Percentiles rank a stretch among this genome's conserved stretches.
Conservation (phyloP, 805 yeast genomes). For the Kuraishia ogatae region DNA sequence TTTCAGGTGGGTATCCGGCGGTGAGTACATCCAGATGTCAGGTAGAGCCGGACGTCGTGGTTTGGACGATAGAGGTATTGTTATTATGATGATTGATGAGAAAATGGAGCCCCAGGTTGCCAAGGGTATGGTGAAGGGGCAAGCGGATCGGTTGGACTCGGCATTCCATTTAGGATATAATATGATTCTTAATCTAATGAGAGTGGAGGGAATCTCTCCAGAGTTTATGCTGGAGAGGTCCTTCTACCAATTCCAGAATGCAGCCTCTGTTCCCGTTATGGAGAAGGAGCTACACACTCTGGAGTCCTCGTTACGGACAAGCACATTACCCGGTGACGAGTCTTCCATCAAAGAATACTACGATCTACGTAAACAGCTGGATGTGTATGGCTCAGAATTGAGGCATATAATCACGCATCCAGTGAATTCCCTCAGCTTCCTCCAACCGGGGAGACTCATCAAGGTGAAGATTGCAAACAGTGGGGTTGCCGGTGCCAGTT, state of each 20-base stretch:
- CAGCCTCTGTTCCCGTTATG: constrained; percentile 80
- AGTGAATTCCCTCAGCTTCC: constrained; percentile 69
- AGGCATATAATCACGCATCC: constrained; percentile 87
- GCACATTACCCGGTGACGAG: constrained; percentile 63
- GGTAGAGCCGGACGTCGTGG: constrained; percentile 99
- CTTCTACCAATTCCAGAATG: constrained; percentile 91
- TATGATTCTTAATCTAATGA: constrained; percentile 90
- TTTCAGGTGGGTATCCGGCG: constrained; percentile 98
- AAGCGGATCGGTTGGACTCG: constrained; percentile 93
- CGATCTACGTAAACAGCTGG: constrained; percentile 68
- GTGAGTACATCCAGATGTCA: constrained; percentile 99
- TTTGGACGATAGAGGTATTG: constrained; percentile 97
- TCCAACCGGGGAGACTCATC: constrained; percentile 84
- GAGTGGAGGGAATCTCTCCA: constrained; percentile 98
- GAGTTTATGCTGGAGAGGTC: constrained; percentile 94
- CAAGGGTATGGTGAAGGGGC: constrained; percentile 99
- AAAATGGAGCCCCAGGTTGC: constrained; percentile 99
- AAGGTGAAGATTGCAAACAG: constrained; percentile 51
- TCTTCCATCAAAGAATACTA: constrained; percentile 69
- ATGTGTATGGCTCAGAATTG: constrained; percentile 63
- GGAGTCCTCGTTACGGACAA: constrained; percentile 33
- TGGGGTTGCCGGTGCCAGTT: constrained; percentile 21
- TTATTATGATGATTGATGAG: constrained; percentile 98
- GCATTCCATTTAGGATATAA: constrained; percentile 97
- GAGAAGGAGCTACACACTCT: constrained; percentile 56